These are phyloP conservation scores for Fusarium buxicola DNA, from an alignment of 2,329 filamentous ascomycete genomes.

Conservation along the genomic window DNA sequence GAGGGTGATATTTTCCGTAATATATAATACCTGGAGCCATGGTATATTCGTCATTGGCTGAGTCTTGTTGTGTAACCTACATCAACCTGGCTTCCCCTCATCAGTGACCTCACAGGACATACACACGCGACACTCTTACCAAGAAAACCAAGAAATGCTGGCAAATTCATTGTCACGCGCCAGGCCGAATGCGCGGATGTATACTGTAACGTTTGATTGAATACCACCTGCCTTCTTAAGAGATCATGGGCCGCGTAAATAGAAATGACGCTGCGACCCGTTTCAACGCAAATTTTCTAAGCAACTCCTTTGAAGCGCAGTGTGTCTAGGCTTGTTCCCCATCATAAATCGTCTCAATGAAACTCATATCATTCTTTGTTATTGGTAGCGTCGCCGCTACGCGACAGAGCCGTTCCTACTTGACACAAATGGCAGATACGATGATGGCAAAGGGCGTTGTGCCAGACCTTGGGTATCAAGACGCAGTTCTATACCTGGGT, in stretches of 20 bases:
- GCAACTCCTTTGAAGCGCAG: neutral
- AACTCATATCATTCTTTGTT: accelerated
- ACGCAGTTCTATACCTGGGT: slow-evolving; percentile 60
- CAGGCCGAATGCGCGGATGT: neutral
- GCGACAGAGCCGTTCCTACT: neutral
- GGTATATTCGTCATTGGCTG: slow-evolving; percentile 3
- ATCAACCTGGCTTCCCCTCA: slow-evolving; percentile 11
- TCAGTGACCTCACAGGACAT: slow-evolving; percentile 16
- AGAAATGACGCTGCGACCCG: neutral
- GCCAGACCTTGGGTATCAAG: slow-evolving; percentile 57
- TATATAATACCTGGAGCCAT: too few relatives aligned
- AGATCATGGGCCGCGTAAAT: neutral
- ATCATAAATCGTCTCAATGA: accelerated
- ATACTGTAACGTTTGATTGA: neutral
- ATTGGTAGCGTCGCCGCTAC: neutral
- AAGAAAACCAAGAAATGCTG: neutral
- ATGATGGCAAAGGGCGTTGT: slow-evolving; percentile 55
- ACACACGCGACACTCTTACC: neutral
- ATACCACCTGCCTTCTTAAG: slow-evolving; percentile 6
- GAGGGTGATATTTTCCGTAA: too few relatives aligned
- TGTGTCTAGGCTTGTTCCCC: neutral
- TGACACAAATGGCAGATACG: slow-evolving; percentile 57
- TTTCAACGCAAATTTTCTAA: neutral
- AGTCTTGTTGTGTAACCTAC: neutral
- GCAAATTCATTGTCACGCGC: neutral